phyloP scores from a whole-genome alignment of 2,329 filamentous ascomycete species.

The Fusarium dimerum region DNA sequence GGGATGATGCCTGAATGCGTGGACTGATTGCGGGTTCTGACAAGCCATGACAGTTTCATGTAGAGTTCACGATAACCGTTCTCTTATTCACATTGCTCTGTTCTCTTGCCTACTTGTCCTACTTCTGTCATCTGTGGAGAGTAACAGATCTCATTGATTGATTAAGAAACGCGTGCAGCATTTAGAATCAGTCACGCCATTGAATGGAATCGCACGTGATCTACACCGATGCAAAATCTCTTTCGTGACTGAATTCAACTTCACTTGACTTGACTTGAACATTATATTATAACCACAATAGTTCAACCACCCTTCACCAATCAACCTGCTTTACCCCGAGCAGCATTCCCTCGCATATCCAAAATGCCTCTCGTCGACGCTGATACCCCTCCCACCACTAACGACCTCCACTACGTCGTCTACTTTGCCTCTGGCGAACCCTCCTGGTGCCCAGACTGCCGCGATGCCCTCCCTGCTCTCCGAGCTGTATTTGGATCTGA shows the following conservation, averaged over 20 bases:
- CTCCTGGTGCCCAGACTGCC: constrained; percentile 32
- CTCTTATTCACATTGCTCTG: no score
- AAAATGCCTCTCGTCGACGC: constrained; percentile 32
- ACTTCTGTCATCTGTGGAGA: no score
- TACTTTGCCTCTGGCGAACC: constrained; percentile 34
- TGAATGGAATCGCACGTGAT: not conserved
- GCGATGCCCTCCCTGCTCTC: constrained; percentile 27
- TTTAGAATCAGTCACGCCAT: not conserved
- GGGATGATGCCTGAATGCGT: no score
- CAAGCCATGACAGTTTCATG: no score
- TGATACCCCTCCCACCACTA: constrained; percentile 23
- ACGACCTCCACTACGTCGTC: constrained; percentile 31
- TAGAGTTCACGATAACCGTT: no score
- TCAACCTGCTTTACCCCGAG: not conserved
- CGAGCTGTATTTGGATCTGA: constrained; percentile 24
- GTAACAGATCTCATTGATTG: no score
- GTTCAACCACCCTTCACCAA: not conserved
- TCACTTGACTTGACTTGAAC: not conserved
- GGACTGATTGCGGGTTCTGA: no score
- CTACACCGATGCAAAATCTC: not conserved
- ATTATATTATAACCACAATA: not conserved
- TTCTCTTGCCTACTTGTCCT: no score
- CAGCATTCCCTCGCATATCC: not conserved
- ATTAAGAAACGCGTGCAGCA: not conserved
- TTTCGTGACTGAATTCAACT: not conserved